phyloP scores from a whole-genome alignment of 805 yeast species.

The Candida ulmi region DNA sequence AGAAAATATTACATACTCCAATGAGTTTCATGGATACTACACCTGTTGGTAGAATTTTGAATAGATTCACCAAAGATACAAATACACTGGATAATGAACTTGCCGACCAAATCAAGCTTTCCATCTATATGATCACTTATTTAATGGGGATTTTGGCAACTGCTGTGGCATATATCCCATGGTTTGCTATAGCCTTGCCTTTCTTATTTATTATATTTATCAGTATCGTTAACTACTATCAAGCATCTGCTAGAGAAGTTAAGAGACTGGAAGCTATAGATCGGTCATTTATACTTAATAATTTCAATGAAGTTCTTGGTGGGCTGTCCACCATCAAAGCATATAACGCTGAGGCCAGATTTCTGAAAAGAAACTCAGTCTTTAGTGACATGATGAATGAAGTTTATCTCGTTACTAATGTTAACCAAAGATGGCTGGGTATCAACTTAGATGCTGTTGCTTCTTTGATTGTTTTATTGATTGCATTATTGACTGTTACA shows the following conservation, averaged over 20 bases:
- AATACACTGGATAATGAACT: constrained; percentile 76
- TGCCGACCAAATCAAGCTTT: constrained; percentile 53
- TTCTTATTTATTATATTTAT: constrained; percentile 38
- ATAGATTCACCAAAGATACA: constrained; percentile 78
- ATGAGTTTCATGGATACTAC: constrained; percentile 78
- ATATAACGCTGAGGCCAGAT: constrained; percentile 39
- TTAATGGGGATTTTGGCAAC: constrained; percentile 55
- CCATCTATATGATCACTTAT: constrained; percentile 39
- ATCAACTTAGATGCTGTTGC: constrained; percentile 51
- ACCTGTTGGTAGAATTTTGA: constrained; percentile 77
- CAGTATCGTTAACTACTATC: constrained; percentile 46
- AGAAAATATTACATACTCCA: constrained; percentile 59
- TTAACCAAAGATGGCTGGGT: constrained; percentile 67
- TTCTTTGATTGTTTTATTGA: constrained; percentile 41
- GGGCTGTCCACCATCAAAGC: constrained; percentile 63
- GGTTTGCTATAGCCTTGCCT: constrained; percentile 63
- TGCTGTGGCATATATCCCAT: constrained; percentile 65
- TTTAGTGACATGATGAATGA: constrained; percentile 60
- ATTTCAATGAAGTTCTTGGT: constrained; percentile 62
- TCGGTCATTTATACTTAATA: constrained; percentile 62
- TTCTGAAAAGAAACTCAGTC: constrained; percentile 36
- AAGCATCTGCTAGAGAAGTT: constrained; percentile 67
- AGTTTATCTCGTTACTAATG: constrained; percentile 52
- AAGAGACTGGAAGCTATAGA: constrained; percentile 71
- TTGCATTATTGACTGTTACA: constrained; percentile 52